A percentile compares a stretch with the other conserved stretches of the same genome.
Conservation (phyloP, 768 basidiomycete species). For the Botryobasidium botryosum region DNA sequence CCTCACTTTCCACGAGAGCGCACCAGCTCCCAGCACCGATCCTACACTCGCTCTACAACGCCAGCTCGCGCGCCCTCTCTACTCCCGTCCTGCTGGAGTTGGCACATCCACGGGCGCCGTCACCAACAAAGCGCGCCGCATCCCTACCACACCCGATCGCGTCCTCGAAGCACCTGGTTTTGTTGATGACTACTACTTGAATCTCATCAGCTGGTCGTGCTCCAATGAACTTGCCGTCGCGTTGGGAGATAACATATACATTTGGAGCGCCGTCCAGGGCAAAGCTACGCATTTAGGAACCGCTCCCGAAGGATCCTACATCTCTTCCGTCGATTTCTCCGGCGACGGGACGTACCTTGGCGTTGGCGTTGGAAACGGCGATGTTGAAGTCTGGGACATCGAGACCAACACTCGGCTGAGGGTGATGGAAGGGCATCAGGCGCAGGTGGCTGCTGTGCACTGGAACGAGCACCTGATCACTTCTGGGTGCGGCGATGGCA, state of each 20-base stretch:
- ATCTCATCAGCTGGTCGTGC: constrained; percentile 77
- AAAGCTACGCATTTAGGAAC: constrained; percentile 62
- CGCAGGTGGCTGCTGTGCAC: constrained; percentile 65
- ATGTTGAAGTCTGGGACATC: constrained; percentile 91
- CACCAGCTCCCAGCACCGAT: constrained; percentile 63
- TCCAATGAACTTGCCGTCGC: constrained; percentile 83
- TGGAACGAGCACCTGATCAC: constrained; percentile 81
- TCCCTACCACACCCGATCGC: constrained; percentile 77
- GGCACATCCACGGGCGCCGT: constrained; percentile 44
- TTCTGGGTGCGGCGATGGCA: constrained; percentile 83
- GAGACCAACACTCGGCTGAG: constrained; percentile 62
- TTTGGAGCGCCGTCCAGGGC: constrained; percentile 89
- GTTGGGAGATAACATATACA: constrained; percentile 69
- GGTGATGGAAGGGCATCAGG: constrained; percentile 80
- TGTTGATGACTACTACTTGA: constrained; percentile 89
- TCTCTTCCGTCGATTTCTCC: constrained; percentile 64
- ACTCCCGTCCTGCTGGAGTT: constrained; percentile 44
- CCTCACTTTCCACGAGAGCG: constrained; percentile 75
- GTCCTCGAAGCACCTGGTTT: constrained; percentile 85
- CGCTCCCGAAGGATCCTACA: constrained; percentile 56
- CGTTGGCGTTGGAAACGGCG: constrained; percentile 62
- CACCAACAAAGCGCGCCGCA: constrained; percentile 60
- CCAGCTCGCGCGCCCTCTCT: constrained; percentile 58
- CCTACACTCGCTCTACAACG: constrained; percentile 59
- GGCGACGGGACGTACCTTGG: constrained; percentile 69